Conservation (phyloP, 1,139 yeast species). For the Taphrina flavorubra region DNA sequence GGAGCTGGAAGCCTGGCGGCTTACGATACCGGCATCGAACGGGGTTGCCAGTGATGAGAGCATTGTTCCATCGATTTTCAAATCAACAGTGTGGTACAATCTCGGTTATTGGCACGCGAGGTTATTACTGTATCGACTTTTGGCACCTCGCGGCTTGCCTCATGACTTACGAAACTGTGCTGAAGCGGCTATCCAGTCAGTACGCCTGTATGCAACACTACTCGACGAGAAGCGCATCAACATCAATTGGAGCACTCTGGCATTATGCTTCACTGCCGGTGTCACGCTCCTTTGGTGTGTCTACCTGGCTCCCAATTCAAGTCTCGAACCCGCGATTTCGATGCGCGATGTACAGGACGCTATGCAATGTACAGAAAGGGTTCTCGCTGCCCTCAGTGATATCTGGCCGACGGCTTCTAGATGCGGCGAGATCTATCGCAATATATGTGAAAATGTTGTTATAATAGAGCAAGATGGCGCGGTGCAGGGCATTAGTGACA, state of each 20-base stretch:
- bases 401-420: slow-evolving; percentile 45
- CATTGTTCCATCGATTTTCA: slow-evolving; percentile 41
- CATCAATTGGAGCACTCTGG: slow-evolving; percentile 44
- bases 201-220: slow-evolving; percentile 39
- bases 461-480: slow-evolving; percentile 25
- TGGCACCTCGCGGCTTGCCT: slow-evolving; percentile 43
- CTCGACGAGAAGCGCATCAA: slow-evolving; percentile 42
- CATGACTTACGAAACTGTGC: slow-evolving; percentile 42
- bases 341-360: slow-evolving; percentile 36
- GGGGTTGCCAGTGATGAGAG: slow-evolving; percentile 38
- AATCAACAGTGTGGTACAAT: slow-evolving; percentile 44
- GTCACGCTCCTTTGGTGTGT: slow-evolving; percentile 44
- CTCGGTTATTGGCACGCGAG: slow-evolving; percentile 44
- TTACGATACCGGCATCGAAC: slow-evolving; percentile 41
- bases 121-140: slow-evolving; percentile 42
- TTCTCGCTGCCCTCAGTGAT: slow-evolving; percentile 43
- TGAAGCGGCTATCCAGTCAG: slow-evolving; percentile 43
- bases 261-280: slow-evolving; percentile 44
- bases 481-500: slow-evolving; percentile 21
- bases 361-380: slow-evolving; percentile 39
- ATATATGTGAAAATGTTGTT: slow-evolving; percentile 28
- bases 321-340: slow-evolving; percentile 33
- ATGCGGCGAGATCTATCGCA: slow-evolving; percentile 31
- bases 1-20: slow-evolving; percentile 35
- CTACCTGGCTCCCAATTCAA: slow-evolving; percentile 38